Conservation (phyloP, 352 stramenopile species). For the Phytophthora syringae region DNA sequence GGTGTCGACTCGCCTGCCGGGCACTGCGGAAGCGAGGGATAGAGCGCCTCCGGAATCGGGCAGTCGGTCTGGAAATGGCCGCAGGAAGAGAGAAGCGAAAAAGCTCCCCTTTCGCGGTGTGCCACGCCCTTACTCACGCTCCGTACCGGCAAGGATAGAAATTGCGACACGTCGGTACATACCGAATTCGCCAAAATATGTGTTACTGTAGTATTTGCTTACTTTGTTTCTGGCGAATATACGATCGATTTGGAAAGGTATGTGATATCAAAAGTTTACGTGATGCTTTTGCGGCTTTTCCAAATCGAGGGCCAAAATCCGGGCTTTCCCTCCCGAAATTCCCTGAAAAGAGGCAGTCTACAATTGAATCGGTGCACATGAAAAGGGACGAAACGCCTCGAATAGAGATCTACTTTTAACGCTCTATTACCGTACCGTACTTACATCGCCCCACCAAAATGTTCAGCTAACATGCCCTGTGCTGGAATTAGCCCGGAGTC, state of each 20-base stretch:
- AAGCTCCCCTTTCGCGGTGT: slow-evolving; percentile 26
- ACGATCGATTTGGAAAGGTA: slow-evolving; percentile 3
- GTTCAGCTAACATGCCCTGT: no score
- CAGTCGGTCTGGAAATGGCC: slow-evolving; percentile 38
- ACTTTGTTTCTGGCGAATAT: no score
- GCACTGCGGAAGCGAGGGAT: slow-evolving; percentile 16
- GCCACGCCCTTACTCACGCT: slow-evolving; percentile 32
- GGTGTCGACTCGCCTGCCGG: slow-evolving; percentile 19
- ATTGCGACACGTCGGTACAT: neutral
- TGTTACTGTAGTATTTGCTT: no score
- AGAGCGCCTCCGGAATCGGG: slow-evolving; percentile 22
- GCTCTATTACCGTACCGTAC: no score
- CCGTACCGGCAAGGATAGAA: neutral
- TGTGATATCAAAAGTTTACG: no score
- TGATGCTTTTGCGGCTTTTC: no score
- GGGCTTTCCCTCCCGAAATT: slow-evolving; percentile 33
- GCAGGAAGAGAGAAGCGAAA: slow-evolving; percentile 33
- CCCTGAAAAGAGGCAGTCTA: slow-evolving; percentile 41
- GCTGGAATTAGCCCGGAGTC: no score
- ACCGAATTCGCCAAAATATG: no score
- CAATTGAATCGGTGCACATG: neutral
- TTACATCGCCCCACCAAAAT: no score
- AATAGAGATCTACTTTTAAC: neutral
- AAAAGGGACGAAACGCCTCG: neutral
- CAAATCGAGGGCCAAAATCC: slow-evolving; percentile 25